A percentile compares a stretch with the other conserved stretches of the same genome.
Evolutionary conservation across 73 alveolate genomes (phyloP).

Genomic region (Loxodes magnus): DNA sequence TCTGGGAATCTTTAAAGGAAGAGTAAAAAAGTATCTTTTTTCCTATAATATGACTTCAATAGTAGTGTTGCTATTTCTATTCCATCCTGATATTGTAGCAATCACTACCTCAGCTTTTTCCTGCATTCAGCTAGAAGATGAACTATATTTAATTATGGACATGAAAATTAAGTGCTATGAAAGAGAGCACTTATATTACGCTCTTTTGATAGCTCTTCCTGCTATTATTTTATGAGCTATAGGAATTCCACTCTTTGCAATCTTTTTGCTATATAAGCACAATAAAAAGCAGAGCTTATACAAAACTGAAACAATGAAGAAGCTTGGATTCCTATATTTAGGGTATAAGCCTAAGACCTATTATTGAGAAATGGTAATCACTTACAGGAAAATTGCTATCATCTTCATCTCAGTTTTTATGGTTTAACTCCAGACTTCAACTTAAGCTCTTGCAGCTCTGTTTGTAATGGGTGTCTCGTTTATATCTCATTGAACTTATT

Average conservation of each 20-base stretch:
- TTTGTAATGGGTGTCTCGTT: background rate
- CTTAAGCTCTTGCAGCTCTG: background rate
- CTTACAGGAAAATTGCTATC: constrained; percentile 37
- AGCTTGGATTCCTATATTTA: constrained; percentile 41
- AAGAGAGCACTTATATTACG: constrained; percentile 10
- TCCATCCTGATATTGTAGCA: constrained; percentile 40
- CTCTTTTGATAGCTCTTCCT: constrained; percentile 28
- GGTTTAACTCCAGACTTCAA: background rate
- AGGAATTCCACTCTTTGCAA: background rate
- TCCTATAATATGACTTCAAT: constrained; percentile 23
- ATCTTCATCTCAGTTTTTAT: constrained; percentile 26
- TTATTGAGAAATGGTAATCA: constrained; percentile 46
- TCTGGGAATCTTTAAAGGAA: constrained; percentile 7
- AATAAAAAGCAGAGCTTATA: background rate
- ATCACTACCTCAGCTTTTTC: constrained; percentile 33
- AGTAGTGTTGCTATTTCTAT: constrained; percentile 30
- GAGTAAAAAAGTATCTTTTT: constrained; percentile 16
- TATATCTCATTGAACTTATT: background rate
- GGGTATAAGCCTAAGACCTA: constrained; percentile 34
- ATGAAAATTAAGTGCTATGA: constrained; percentile 23
- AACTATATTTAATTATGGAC: constrained; percentile 18
- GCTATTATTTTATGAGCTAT: constrained; percentile 21
- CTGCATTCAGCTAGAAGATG: constrained; percentile 29
- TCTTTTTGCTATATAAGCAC: background rate
- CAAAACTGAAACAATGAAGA: constrained; percentile 6